Evolutionary conservation across 495 filamentous ascomycete species (phyloP), one percentile per base, ranked within the genome.

Genomic region (Chaetomium tenue): DNA sequence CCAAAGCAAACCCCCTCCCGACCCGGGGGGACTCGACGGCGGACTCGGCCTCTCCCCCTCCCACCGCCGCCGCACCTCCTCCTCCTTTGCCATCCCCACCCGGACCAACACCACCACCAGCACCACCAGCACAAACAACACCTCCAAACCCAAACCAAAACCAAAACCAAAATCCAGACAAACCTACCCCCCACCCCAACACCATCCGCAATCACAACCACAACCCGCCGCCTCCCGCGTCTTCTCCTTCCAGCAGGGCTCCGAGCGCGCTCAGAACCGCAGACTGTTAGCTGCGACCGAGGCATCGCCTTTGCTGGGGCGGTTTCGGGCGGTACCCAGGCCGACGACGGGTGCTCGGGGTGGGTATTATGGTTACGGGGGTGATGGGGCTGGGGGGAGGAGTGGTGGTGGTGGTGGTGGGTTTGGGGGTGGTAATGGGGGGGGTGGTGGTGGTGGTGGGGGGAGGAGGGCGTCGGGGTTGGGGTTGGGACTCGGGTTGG

Each of bases 201-300:
- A 3, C 5, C 33, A 3, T 1, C 28, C 28, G 28, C 28, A 30
- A 30, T 6, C 6, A 30, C 28, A 30, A 12, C 33, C 33, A 11
- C 33, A 37, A 5, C 33, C 55, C 13, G 48, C 71, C 1, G 22
- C 63, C 23, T 62, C 86, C 82, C 84, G 84, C 39, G 86, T 87
- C 78, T 87, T 87, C 75, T 78, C 79, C 70, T 88, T 88, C 70
- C 82, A 86, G 63, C 84, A 83, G 63, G 86, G 84, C 63, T 79
- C 76, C 64, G 83, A 85, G 72, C 77, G 75, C 53, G 78, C 75
- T 40, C 76, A 73, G 60, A 77, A 77, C 60, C 70, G 68, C 59
- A 74, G 71, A 0, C 75, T 71, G 63, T 70, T 44, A 1, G 40
- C 66, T 33, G 28, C 28, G 28, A 68, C 74, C 59, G 77, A 79